Base-by-base conservation (phyloP, 179 eudicot species). In the Vitellaria paradoxa region DNA sequence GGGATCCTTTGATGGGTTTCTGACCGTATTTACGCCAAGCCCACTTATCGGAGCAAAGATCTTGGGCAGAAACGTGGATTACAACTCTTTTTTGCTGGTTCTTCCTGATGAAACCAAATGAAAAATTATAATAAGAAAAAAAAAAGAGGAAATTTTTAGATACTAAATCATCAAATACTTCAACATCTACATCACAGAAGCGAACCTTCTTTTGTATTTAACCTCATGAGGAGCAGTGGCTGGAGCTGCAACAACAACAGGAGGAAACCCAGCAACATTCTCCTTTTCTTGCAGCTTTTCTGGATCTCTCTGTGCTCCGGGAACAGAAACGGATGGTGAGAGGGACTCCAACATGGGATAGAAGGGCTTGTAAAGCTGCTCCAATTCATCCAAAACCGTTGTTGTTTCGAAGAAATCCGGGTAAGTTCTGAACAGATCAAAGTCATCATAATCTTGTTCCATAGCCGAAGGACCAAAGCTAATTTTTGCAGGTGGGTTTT, bases 1-100 rank as follows among this genome's bases (percentile, higher is more conserved):
- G 92, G 3, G 98, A 94, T n/a, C 97, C 98, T 82, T 94, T 94
- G 77, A 94, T 94, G 50, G 94, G 89, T 79, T 94, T 94, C 76
- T 94, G 96, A 42, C 98, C 98, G 77, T 94, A 94, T 79, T 94
- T 94, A n/a, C 98, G 89, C 98, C 98, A 94, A 57, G 96, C 96
- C 98, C 98, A 94, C 68, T 66, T 80, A 85, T 94, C 98, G 52
- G 90, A 82, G 62, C 82, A 72, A 46, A 89, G 82, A 2, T 79
- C 89, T 68, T 88, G 91, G 2, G 79, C 89, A 53, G 84, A 69
- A 24, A 86, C 89, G 70, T 87, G 89, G 30, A 85, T 78, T 72
- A 94, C 91, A 72, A 84, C 86, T 61, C 83, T 91, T 76, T 86
- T 91, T 56, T 88, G 92, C 68, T 94, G 92, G 79, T 82, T 89